A percentile compares a stretch with the other conserved stretches of the same genome.
Evolutionary conservation across 2,329 filamentous ascomycete genomes (phyloP).

Genomic region (Calonectria pteridis): DNA sequence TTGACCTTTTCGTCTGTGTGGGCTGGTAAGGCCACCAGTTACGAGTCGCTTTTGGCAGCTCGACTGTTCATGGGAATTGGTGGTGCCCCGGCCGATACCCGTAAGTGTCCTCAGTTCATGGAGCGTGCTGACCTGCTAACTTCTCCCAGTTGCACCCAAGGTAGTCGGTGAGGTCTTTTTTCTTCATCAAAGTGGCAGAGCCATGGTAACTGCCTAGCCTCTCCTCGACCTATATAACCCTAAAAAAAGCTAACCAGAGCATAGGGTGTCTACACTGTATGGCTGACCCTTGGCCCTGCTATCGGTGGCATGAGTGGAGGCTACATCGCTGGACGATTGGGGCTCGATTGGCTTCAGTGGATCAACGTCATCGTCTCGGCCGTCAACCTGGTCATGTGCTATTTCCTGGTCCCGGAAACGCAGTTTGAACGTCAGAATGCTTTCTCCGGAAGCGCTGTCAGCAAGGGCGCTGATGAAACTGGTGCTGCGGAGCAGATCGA

Average conservation of each 20-base stretch:
- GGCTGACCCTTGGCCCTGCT: conserved; percentile 47
- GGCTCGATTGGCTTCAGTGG: conserved; percentile 51
- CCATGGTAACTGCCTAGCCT: conserved; percentile 40
- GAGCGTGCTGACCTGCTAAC: not conserved
- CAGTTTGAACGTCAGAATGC: conserved; percentile 41
- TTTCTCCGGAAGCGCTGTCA: not conserved
- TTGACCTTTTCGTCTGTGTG: conserved; percentile 44
- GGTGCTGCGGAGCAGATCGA: not conserved
- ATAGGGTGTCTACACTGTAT: conserved; percentile 50
- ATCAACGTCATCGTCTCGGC: conserved; percentile 46
- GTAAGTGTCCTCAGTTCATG: not conserved
- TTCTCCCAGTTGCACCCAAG: conserved; percentile 43
- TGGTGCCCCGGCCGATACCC: conserved; percentile 49
- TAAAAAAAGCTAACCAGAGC: not conserved
- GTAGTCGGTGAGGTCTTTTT: conserved; percentile 53
- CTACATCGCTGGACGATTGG: conserved; percentile 49
- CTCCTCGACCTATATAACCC: not conserved
- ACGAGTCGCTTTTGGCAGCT: conserved; percentile 43
- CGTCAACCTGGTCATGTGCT: conserved; percentile 35
- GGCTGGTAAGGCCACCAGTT: conserved; percentile 42
- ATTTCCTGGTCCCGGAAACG: conserved; percentile 52
- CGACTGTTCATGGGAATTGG: conserved; percentile 51
- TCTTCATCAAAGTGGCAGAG: conserved; percentile 49
- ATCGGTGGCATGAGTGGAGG: conserved; percentile 52
- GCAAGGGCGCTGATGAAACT: not conserved